Percentiles rank a stretch among this genome's conserved stretches.
phyloP scores from a whole-genome alignment of 768 basidiomycete species.

The Lanmaoa pseudosensibilis region DNA sequence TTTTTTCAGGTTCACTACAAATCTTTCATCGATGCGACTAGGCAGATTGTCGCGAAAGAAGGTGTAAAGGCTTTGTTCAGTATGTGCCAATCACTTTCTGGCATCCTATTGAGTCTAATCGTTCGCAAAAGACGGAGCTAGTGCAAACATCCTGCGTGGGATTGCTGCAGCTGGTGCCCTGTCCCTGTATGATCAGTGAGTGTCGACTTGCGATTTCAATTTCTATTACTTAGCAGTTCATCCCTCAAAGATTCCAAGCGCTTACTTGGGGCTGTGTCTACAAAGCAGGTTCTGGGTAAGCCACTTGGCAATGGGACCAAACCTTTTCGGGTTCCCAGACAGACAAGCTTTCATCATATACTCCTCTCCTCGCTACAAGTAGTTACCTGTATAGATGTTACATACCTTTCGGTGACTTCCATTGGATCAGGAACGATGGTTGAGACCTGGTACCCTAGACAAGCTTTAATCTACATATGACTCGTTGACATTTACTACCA shows the following conservation, averaged over 20 bases:
- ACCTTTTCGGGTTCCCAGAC: neutral
- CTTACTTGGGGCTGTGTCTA: slow-evolving; percentile 58
- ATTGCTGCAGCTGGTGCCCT: slow-evolving; percentile 51
- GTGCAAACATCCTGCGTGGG: slow-evolving; percentile 58
- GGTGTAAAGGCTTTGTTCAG: slow-evolving; percentile 40
- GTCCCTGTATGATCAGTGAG: slow-evolving; percentile 61
- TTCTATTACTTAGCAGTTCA: neutral
- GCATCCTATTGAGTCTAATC: neutral
- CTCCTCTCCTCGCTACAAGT: neutral
- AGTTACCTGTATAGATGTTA: neutral
- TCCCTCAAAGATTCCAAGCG: slow-evolving; percentile 44
- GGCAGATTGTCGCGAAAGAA: slow-evolving; percentile 42
- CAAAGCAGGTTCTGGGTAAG: slow-evolving; percentile 40
- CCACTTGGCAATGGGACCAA: neutral
- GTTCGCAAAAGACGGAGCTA: slow-evolving; percentile 52
- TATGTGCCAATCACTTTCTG: slow-evolving; percentile 16
- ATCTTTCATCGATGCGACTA: slow-evolving; percentile 39
- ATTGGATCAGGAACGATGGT: neutral
- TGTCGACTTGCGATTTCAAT: neutral
- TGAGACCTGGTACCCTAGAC: neutral
- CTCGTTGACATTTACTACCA: neutral
- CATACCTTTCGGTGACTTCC: neutral
- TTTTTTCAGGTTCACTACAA: slow-evolving; percentile 37
- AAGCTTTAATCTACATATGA: neutral
- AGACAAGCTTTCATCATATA: neutral